phyloP scores from a whole-genome alignment of 805 yeast species.

The Torulaspora maleeae region DNA sequence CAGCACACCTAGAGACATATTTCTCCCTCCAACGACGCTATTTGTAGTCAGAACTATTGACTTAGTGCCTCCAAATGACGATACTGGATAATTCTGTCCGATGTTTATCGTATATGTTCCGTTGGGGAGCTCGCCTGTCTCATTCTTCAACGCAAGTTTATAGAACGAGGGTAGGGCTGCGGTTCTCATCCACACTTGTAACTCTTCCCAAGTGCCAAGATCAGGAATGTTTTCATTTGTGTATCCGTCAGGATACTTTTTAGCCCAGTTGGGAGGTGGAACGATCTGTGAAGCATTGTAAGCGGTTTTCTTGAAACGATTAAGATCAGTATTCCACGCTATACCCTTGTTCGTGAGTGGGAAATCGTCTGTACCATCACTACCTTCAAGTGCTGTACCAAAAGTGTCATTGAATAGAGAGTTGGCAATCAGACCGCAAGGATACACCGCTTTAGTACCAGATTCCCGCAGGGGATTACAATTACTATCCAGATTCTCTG shows the following conservation, averaged over 20 bases:
- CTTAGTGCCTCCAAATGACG: slow-evolving; percentile 84
- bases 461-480: slow-evolving; percentile 37
- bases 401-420: slow-evolving; percentile 75
- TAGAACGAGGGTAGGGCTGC: slow-evolving; percentile 89
- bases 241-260: slow-evolving; percentile 68
- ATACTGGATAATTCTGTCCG: slow-evolving; percentile 75
- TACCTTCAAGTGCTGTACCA: slow-evolving; percentile 41
- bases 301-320: slow-evolving; percentile 58
- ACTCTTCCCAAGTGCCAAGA: slow-evolving; percentile 57
- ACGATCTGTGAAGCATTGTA: slow-evolving; percentile 58
- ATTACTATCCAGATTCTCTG: slow-evolving; percentile 44
- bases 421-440: slow-evolving; percentile 83
- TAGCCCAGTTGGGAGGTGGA: slow-evolving; percentile 83
- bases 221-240: slow-evolving; percentile 67
- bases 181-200: slow-evolving; percentile 88
- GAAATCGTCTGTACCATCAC: slow-evolving; percentile 36
- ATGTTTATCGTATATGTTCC: slow-evolving; percentile 72
- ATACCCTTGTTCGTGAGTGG: slow-evolving; percentile 51
- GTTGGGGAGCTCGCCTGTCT: slow-evolving; percentile 45
- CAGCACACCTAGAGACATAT: slow-evolving; percentile 76
- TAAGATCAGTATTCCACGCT: slow-evolving; percentile 67
- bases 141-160: slow-evolving; percentile 76
- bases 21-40: slow-evolving; percentile 82
- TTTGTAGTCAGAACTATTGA: slow-evolving; percentile 76
- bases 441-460: slow-evolving; percentile 49